Conservation (phyloP, 345 rosid species). For the Aethionema arabicum region DNA sequence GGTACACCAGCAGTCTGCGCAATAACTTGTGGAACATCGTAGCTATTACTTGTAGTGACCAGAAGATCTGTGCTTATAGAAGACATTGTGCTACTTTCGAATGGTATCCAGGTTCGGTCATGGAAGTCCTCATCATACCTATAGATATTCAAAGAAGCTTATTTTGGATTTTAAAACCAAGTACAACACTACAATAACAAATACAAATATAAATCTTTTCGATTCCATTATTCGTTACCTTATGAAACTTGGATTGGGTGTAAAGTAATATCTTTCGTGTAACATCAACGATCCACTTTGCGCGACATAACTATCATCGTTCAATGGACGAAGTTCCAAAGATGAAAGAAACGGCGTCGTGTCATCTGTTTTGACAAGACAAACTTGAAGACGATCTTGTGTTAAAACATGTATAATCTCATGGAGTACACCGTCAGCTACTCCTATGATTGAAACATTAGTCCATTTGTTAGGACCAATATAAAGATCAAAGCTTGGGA, state of each 20-base stretch:
- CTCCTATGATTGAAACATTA: slow-evolving; percentile 25
- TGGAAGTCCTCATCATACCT: slow-evolving; percentile 45
- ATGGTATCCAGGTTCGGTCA: slow-evolving; percentile 49
- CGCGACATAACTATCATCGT: neutral
- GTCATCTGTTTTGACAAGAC: slow-evolving; percentile 46
- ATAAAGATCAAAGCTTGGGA: slow-evolving; percentile 43
- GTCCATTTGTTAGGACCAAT: slow-evolving; percentile 47
- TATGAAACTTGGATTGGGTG: neutral
- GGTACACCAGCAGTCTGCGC: slow-evolving; percentile 33
- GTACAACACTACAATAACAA: too few species aligned
- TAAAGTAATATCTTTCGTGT: too few species aligned
- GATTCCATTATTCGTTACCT: slow-evolving; percentile 23
- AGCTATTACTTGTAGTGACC: slow-evolving; percentile 6
- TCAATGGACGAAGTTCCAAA: slow-evolving; percentile 47
- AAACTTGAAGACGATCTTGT: slow-evolving; percentile 37
- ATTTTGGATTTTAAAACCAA: too few species aligned
- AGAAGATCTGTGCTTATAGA: slow-evolving; percentile 8
- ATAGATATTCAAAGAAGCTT: slow-evolving; percentile 1
- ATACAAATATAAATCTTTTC: slow-evolving; percentile 25
- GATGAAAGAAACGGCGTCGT: slow-evolving; percentile 52
- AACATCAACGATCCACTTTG: slow-evolving; percentile 34
- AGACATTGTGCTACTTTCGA: neutral
- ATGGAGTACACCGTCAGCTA: neutral
- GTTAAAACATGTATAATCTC: slow-evolving; percentile 44
- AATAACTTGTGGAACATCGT: slow-evolving; percentile 35